These are phyloP conservation scores for Lippia alba DNA, from an alignment of 305 asterid genomes.

Conservation along the genomic window DNA sequence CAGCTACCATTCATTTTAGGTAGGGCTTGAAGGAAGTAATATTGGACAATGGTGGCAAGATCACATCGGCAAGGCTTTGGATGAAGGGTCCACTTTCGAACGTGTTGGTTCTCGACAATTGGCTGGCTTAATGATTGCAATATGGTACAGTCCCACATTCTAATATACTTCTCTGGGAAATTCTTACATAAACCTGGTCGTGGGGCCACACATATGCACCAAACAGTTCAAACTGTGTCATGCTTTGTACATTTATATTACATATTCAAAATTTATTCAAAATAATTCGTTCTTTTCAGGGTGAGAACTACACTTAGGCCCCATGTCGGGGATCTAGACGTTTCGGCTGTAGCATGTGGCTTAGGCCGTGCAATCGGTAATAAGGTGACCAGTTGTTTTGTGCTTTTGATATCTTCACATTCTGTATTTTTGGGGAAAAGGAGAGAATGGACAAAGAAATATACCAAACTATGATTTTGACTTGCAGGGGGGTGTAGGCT, in stretches of 20 bases:
- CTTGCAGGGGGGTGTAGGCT: slow-evolving; percentile 92
- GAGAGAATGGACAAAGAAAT: background rate
- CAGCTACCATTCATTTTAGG: slow-evolving; percentile 55
- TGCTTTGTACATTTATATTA: too few species aligned
- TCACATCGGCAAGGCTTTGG: slow-evolving; percentile 84
- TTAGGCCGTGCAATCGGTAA: slow-evolving; percentile 97
- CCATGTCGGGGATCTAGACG: slow-evolving; percentile 91
- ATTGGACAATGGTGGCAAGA: slow-evolving; percentile 98
- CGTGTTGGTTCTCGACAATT: slow-evolving; percentile 92
- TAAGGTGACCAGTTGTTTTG: slow-evolving; percentile 57
- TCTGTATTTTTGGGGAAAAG: background rate
- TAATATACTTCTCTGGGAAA: background rate
- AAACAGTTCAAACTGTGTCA: too few species aligned
- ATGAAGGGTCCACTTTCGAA: slow-evolving; percentile 75
- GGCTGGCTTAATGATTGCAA: slow-evolving; percentile 90
- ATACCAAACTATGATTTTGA: slow-evolving; percentile 18
- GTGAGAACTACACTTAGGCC: slow-evolving; percentile 82
- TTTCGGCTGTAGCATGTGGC: slow-evolving; percentile 96
- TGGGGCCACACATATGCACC: background rate
- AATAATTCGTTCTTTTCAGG: slow-evolving; percentile 49
- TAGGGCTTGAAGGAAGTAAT: slow-evolving; percentile 97
- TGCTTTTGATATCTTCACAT: background rate
- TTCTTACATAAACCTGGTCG: background rate
- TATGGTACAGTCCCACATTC: slow-evolving; percentile 57
- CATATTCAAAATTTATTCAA: too few species aligned